phyloP scores from a whole-genome alignment of 345 rosid species.

The Mercurialis annua region DNA sequence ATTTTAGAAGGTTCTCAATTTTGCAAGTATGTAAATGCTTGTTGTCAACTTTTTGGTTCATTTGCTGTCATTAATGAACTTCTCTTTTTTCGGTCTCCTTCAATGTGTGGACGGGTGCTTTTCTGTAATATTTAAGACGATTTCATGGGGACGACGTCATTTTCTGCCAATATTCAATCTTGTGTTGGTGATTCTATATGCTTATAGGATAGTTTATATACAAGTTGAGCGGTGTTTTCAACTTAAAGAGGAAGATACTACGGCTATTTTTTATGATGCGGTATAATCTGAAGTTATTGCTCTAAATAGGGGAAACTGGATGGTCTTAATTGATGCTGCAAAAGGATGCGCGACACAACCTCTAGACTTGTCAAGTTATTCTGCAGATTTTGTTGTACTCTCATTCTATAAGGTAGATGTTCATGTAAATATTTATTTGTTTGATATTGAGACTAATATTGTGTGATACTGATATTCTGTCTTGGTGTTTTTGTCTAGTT shows the following conservation, averaged over 20 bases:
- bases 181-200: background rate
- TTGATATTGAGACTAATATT: conserved; percentile 4
- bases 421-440: background rate
- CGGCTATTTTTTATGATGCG: background rate
- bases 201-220: background rate
- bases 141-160: background rate
- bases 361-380: conserved; percentile 70
- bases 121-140: conserved; percentile 2
- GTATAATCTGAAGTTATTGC: background rate
- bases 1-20: conserved; percentile 50
- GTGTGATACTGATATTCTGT: conserved; percentile 18
- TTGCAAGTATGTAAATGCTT: conserved; percentile 43
- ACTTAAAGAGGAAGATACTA: background rate
- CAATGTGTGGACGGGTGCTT: too few relatives aligned
- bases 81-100: background rate
- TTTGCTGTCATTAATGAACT: background rate
- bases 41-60: background rate
- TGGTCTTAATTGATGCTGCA: conserved; percentile 84
- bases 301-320: conserved; percentile 59
- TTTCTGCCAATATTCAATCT: background rate
- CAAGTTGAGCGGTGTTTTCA: background rate
- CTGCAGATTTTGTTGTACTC: conserved; percentile 86
- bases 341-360: conserved; percentile 83
- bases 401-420: conserved; percentile 70
- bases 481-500: conserved; percentile 43